phyloP scores from a whole-genome alignment of 1,284 basidiomycete species.

The Afroboletus lepidellus region DNA sequence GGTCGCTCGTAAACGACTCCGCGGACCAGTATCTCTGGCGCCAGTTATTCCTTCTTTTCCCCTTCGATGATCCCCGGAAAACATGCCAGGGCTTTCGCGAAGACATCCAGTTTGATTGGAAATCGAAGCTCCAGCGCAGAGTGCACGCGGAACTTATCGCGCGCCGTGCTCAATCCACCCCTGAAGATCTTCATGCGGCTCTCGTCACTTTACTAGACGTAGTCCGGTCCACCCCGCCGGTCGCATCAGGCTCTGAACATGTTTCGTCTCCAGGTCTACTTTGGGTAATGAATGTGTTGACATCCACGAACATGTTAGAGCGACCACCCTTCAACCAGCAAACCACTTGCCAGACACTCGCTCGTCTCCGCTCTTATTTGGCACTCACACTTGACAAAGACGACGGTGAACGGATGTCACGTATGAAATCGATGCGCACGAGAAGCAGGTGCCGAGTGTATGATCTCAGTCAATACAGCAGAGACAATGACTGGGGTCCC shows the following conservation, averaged over 20 bases:
- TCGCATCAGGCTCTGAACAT: constrained; percentile 21
- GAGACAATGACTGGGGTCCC: constrained; percentile 55
- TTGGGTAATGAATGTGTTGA: constrained; percentile 43
- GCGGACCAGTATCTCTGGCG: constrained; percentile 64
- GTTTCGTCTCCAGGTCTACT: constrained; percentile 37
- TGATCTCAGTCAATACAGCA: constrained; percentile 57
- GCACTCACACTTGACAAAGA: constrained; percentile 40
- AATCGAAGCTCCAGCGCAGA: constrained; percentile 38
- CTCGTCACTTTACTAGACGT: constrained; percentile 45
- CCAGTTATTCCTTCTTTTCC: constrained; percentile 50
- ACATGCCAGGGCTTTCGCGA: constrained; percentile 16
- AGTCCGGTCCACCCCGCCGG: constrained; percentile 41
- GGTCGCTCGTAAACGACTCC: constrained; percentile 46
- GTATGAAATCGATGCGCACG: constrained; percentile 40
- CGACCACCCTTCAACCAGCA: constrained; percentile 15
- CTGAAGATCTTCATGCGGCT: constrained; percentile 36
- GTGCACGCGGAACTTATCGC: constrained; percentile 40
- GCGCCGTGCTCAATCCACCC: constrained; percentile 21
- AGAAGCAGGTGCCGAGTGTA: constrained; percentile 57
- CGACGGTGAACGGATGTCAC: constrained; percentile 24
- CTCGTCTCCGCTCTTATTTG: constrained; percentile 41
- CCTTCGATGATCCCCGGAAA: constrained; percentile 60
- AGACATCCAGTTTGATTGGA: constrained; percentile 37
- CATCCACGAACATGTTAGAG: constrained; percentile 37
- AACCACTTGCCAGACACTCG: constrained; percentile 30